Conservation (phyloP, 805 yeast genomes). For the Pichia nanzhaoensis region DNA sequence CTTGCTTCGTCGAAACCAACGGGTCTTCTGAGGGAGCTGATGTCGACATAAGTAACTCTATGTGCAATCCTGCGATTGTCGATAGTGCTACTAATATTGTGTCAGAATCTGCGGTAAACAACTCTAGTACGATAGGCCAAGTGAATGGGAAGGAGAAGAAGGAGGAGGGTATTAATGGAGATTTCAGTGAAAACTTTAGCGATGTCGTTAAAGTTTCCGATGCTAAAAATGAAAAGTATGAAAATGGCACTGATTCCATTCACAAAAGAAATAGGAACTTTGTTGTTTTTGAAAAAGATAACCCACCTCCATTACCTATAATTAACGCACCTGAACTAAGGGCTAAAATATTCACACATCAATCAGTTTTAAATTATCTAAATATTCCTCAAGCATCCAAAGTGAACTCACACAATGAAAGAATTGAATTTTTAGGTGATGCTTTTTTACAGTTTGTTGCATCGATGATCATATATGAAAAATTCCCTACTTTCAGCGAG, state of each 20-base stretch:
- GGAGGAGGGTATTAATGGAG: conserved; percentile 1
- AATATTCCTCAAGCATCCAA: conserved; percentile 48
- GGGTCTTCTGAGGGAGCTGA: no score
- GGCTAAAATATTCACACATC: conserved; percentile 74
- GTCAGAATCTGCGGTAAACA: no score
- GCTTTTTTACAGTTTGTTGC: conserved; percentile 69
- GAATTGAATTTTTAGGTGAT: conserved; percentile 89
- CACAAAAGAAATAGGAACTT: conserved; percentile 10
- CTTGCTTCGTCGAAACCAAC: no score
- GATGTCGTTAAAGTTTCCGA: neutral
- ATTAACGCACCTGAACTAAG: conserved; percentile 52
- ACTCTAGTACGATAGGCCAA: no score
- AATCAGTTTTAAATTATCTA: conserved; percentile 60
- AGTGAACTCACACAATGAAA: conserved; percentile 66
- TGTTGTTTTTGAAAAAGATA: conserved; percentile 14
- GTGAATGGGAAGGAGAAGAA: neutral
- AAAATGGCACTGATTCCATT: conserved; percentile 6
- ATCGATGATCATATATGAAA: conserved; percentile 57
- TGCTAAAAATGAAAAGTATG: neutral
- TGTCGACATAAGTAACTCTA: no score
- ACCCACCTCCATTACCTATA: conserved; percentile 57
- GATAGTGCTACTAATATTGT: no score
- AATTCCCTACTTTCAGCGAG: conserved; percentile 68
- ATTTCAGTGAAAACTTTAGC: conserved; percentile 2
- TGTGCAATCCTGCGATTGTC: no score